A percentile compares a stretch with the other conserved stretches of the same genome.
phyloP scores from a whole-genome alignment of 2,329 filamentous ascomycete species.

The Cordyceps javanica region DNA sequence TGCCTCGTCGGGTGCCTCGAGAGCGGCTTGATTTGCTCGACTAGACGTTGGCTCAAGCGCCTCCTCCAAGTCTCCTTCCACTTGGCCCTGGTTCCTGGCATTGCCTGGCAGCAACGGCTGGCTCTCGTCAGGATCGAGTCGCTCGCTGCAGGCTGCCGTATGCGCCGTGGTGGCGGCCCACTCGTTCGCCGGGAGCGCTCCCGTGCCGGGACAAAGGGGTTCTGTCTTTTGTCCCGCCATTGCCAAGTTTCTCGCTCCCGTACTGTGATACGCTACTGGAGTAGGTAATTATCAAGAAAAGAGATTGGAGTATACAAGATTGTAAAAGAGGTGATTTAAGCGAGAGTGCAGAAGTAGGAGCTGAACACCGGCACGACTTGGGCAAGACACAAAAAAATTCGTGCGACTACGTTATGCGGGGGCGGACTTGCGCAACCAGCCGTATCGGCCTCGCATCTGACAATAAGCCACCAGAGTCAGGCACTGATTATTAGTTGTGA shows the following conservation, averaged over 20 bases:
- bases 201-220: not conserved
- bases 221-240: not conserved
- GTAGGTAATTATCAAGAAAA: not conserved
- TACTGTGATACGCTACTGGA: not conserved
- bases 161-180: not conserved
- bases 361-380: not conserved
- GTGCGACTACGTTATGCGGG: conserved; percentile 3
- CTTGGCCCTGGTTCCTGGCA: too few species aligned
- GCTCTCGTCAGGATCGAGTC: not conserved
- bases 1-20: conserved; percentile 17
- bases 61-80: not conserved
- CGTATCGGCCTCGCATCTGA: not conserved
- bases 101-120: not conserved
- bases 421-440: not conserved
- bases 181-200: not conserved
- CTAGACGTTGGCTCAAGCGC: not conserved
- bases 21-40: not conserved
- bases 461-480: not conserved
- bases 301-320: not conserved
- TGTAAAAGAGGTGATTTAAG: not conserved
- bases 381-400: not conserved
- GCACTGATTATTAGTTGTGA: not conserved
- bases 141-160: not conserved
- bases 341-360: not conserved
- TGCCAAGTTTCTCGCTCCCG: not conserved